Percentiles rank a stretch among this genome's conserved stretches.
phyloP scores from a whole-genome alignment of 2,329 filamentous ascomycete genomes.

The Fusarium anguioides region DNA sequence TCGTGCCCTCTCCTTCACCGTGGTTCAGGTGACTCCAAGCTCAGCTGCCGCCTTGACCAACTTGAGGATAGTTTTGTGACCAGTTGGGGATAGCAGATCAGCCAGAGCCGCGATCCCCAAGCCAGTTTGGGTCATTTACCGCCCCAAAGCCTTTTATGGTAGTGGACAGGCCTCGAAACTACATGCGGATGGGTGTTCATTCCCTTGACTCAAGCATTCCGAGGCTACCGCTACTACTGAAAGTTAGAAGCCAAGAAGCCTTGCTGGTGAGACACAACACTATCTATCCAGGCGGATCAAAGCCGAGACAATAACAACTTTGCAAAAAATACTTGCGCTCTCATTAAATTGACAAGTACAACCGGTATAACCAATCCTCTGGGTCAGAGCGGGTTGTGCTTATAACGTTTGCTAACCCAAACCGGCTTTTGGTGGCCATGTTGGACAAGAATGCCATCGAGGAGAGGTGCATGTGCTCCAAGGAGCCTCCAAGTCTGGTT shows the following conservation, averaged over 20 bases:
- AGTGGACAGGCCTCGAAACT: slow-evolving; percentile 12
- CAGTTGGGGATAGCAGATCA: slow-evolving; percentile 27
- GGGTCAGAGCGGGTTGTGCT: slow-evolving; percentile 5
- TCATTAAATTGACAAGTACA: slow-evolving; percentile 3
- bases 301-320: slow-evolving; percentile 22
- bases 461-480: background rate
- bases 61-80: slow-evolving; percentile 12
- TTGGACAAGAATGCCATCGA: slow-evolving; percentile 1
- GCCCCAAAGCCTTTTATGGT: slow-evolving; percentile 10
- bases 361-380: slow-evolving; percentile 19
- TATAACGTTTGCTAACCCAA: background rate
- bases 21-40: slow-evolving; percentile 33
- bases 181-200: slow-evolving; percentile 20
- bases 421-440: background rate
- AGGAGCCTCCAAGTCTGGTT: slow-evolving; percentile 6
- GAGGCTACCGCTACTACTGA: slow-evolving; percentile 15
- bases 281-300: slow-evolving; percentile 24
- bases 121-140: slow-evolving; percentile 24
- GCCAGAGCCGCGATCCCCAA: slow-evolving; percentile 32
- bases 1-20: slow-evolving; percentile 21
- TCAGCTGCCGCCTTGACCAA: slow-evolving; percentile 33
- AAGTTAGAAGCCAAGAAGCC: background rate
- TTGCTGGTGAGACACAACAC: slow-evolving; percentile 30
- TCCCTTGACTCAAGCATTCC: slow-evolving; percentile 35
- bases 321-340: background rate